A percentile compares a stretch with the other conserved stretches of the same genome.
These are phyloP conservation scores for Chernovozyma sophiae-reginae DNA, from an alignment of 1,139 yeast species.

Conservation along the genomic window DNA sequence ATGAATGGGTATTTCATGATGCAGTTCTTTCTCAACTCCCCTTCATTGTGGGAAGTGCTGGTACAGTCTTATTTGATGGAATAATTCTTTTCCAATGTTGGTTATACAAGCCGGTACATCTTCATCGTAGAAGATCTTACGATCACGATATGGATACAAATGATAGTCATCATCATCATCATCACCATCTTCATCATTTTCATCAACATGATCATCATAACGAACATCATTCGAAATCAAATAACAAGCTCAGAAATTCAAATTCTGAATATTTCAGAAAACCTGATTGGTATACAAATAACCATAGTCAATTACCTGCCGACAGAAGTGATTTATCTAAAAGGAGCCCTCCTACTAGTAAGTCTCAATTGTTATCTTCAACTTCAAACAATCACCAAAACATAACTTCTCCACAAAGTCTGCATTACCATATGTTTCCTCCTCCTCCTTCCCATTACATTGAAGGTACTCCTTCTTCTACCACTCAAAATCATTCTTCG, in stretches of 20 bases:
- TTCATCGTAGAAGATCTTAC: neutral
- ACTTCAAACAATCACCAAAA: conserved; percentile 1
- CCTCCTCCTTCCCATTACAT: conserved; percentile 29
- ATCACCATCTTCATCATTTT: conserved; percentile 2
- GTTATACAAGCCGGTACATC: conserved; percentile 15
- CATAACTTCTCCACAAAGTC: conserved; percentile 2
- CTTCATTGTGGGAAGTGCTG: conserved; percentile 33
- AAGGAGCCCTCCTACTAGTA: conserved; percentile 1
- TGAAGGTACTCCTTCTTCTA: conserved; percentile 12
- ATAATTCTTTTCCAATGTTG: conserved; percentile 32
- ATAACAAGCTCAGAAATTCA: neutral
- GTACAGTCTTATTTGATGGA: conserved; percentile 33
- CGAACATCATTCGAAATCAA: neutral
- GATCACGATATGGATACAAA: neutral
- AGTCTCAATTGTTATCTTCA: neutral
- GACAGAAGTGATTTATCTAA: neutral
- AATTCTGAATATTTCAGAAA: conserved; percentile 21
- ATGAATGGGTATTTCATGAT: conserved; percentile 5
- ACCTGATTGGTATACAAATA: conserved; percentile 39
- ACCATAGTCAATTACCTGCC: neutral
- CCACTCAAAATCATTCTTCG: neutral
- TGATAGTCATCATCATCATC: conserved; percentile 2
- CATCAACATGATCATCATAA: neutral
- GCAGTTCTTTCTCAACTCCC: conserved; percentile 29
- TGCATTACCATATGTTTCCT: conserved; percentile 4